Evolutionary conservation across 306 rosid genomes (phyloP).

Genomic region (Cucumis cinereus): DNA sequence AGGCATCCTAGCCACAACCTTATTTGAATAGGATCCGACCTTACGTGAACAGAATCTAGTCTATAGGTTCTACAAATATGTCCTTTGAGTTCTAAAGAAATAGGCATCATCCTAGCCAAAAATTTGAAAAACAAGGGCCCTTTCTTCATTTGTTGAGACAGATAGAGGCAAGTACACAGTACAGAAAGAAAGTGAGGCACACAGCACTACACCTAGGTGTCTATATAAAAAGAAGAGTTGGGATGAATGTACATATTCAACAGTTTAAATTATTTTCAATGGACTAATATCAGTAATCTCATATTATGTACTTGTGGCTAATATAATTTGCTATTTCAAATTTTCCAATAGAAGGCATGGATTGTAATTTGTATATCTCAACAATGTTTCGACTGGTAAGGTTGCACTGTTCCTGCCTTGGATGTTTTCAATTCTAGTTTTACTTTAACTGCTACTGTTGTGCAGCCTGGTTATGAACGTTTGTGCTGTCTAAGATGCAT

Average conservation of each 20-base stretch:
- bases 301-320: background rate
- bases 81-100: background rate
- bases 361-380: background rate
- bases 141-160: background rate
- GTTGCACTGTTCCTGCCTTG: background rate
- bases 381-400: background rate
- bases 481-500: slow-evolving; percentile 85
- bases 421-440: background rate
- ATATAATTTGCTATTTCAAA: background rate
- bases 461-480: slow-evolving; percentile 89
- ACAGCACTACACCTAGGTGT: background rate
- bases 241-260: background rate
- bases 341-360: background rate
- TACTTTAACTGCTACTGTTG: background rate
- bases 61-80: background rate
- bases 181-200: background rate
- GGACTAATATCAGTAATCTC: background rate
- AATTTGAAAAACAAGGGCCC: background rate
- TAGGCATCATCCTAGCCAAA: background rate
- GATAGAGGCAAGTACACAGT: background rate
- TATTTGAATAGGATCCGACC: background rate
- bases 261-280: background rate
- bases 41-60: background rate
- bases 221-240: background rate
- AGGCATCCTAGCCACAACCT: background rate